These are phyloP conservation scores for Mercurialis annua DNA, from an alignment of 345 rosid species.

Conservation along the genomic window DNA sequence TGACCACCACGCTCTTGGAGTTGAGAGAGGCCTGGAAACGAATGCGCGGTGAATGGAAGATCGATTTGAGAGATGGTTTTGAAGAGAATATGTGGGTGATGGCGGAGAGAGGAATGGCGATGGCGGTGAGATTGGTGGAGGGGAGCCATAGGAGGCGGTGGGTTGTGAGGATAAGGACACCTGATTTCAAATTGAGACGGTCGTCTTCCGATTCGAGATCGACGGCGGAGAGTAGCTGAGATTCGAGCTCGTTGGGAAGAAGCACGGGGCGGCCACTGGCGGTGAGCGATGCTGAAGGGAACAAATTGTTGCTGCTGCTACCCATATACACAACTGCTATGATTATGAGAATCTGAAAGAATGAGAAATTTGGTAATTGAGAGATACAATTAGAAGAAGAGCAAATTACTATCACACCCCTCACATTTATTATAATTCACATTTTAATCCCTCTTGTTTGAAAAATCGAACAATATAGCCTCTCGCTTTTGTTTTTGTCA, in stretches of 20 bases:
- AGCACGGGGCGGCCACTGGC: constrained; percentile 82
- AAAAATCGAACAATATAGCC: no score
- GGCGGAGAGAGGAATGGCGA: constrained; percentile 44
- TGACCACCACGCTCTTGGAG: constrained; percentile 52
- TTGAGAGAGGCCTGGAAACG: constrained; percentile 58
- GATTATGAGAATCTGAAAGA: no score
- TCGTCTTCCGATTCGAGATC: constrained; percentile 67
- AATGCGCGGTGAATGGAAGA: constrained; percentile 81
- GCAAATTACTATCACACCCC: no score
- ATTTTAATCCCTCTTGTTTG: no score
- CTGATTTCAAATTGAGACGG: constrained; percentile 41
- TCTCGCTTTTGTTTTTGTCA: no score
- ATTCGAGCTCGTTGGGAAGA: constrained; percentile 60
- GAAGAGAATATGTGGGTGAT: constrained; percentile 52
- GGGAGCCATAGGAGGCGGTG: constrained; percentile 92
- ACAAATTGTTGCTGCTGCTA: constrained; percentile 9
- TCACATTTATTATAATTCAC: no score
- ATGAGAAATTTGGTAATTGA: no score
- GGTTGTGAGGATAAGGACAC: constrained; percentile 69
- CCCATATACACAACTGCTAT: no score
- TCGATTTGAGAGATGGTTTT: constrained; percentile 68
- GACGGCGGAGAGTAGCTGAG: constrained; percentile 69
- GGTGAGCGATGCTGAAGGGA: constrained; percentile 44
- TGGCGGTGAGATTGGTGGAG: constrained; percentile 29
- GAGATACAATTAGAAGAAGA: no score